A percentile compares a stretch with the other conserved stretches of the same genome.
Conservation (phyloP, 179 eudicot species). For the Beta macrorhiza region DNA sequence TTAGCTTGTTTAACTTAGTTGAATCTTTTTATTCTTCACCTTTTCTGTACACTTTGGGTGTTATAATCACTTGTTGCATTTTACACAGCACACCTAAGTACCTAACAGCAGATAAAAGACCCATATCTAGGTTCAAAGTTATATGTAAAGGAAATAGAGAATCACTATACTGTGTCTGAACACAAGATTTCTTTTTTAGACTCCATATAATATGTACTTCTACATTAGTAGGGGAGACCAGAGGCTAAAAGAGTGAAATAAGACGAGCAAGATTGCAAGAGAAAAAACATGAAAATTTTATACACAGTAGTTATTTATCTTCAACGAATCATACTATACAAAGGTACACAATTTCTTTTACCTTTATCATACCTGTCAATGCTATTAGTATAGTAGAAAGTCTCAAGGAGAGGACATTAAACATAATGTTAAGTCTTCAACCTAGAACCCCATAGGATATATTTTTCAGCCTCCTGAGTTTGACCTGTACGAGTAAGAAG, state of each 20-base stretch:
- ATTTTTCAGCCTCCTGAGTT: slow-evolving; percentile 53
- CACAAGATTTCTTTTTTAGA: background rate
- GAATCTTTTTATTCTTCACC: background rate
- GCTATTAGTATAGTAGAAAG: background rate
- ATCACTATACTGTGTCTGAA: background rate
- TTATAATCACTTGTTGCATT: background rate
- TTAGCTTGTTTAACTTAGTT: background rate
- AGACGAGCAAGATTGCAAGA: background rate
- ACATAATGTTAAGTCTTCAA: slow-evolving; percentile 16
- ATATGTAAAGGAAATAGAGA: background rate
- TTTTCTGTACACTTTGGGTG: background rate
- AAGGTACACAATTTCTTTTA: background rate
- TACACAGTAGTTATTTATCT: background rate
- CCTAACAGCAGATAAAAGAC: background rate
- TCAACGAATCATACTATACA: slow-evolving; percentile 23
- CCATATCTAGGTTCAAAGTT: background rate
- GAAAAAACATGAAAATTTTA: background rate
- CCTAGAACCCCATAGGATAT: slow-evolving; percentile 38
- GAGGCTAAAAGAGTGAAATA: background rate
- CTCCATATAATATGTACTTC: background rate
- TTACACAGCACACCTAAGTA: background rate
- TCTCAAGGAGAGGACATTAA: background rate
- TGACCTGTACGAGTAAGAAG: slow-evolving; percentile 56
- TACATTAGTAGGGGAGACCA: background rate
- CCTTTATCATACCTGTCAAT: background rate